Evolutionary conservation across 768 basidiomycete genomes (phyloP).

Genomic region (Suillus alpinus): DNA sequence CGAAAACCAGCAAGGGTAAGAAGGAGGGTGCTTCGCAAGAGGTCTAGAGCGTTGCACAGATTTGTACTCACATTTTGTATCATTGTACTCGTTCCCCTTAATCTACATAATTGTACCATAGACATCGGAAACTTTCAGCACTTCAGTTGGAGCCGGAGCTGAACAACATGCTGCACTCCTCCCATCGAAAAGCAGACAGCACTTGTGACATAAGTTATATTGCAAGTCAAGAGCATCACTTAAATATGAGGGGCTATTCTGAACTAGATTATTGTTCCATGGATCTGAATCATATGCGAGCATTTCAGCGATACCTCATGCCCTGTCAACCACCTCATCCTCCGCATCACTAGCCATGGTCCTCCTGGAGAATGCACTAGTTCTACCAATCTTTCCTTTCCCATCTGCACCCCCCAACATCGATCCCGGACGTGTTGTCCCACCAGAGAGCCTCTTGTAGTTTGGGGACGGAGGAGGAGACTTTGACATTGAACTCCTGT

Average conservation of each 20-base stretch:
- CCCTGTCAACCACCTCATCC: slow-evolving; percentile 56
- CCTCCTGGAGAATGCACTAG: slow-evolving; percentile 60
- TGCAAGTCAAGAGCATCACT: background rate
- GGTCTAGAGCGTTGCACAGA: slow-evolving; percentile 33
- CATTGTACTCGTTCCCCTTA: slow-evolving; percentile 22
- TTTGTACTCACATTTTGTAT: slow-evolving; percentile 17
- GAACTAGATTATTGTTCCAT: background rate
- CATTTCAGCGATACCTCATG: background rate
- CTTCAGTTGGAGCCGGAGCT: background rate
- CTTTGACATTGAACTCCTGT: slow-evolving; percentile 41
- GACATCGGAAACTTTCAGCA: background rate
- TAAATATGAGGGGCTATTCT: background rate
- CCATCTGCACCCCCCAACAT: slow-evolving; percentile 10
- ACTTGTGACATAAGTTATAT: background rate
- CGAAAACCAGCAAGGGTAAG: slow-evolving; percentile 45
- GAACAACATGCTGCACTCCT: background rate
- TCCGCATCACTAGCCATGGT: slow-evolving; percentile 86
- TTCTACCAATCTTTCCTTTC: slow-evolving; percentile 28
- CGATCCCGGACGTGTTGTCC: slow-evolving; percentile 13
- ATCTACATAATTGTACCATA: slow-evolving; percentile 28
- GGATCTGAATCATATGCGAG: background rate
- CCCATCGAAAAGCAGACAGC: background rate
- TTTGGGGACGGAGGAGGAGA: slow-evolving; percentile 39
- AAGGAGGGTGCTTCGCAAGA: slow-evolving; percentile 51
- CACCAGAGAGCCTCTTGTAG: slow-evolving; percentile 47